Evolutionary conservation across 2,329 filamentous ascomycete species (phyloP), one percentile per base, ranked within the genome.

Genomic region (Colletotrichum truncatum): DNA sequence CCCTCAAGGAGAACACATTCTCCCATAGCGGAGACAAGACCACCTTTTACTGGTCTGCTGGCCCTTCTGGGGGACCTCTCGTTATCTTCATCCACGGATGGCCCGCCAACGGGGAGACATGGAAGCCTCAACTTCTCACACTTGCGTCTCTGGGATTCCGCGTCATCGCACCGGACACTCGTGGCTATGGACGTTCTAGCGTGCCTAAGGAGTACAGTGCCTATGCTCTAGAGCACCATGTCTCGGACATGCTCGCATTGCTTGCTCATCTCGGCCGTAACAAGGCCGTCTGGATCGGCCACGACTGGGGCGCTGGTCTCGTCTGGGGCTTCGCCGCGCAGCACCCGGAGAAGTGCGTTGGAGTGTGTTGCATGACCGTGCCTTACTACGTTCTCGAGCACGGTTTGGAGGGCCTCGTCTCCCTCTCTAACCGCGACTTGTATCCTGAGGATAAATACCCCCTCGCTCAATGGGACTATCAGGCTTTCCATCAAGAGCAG

Each of bases 261-360:
- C 71, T 81, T 0, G 70, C 69, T 18, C 69, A 73, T 23, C 66
- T 76, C 1, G 55, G 58, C 16, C 70, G 81, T 18, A 63, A 72
- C 0, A 74, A 75, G 7, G 82, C 81, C 2, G 70, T 85, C n/a
- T 85, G 83, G 81, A 72, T 83, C 32, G 81, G 75, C 11, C 82
- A 84, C 62, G 81, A 83, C 67, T 82, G 81, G 81, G 75, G 75
- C 48, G 67, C 73, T 11, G 72, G 68, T 2, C 66, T 71, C 1
- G 65, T 71, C 6, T 75, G 69, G 38, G 68, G 70, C 8, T 48
- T 77, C 26, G 74, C 73, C 30, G 70, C 71, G 16, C 72, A 73
- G 36, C 71, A 72, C 38, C 75, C 75, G 0, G 68, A 75, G 7
- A 67, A 56, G 34, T 70, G 71, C 52, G 65, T 68, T 11, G 75